Evolutionary conservation across 148 eudicot genomes (phyloP).

Genomic region (Agrostemma githago): DNA sequence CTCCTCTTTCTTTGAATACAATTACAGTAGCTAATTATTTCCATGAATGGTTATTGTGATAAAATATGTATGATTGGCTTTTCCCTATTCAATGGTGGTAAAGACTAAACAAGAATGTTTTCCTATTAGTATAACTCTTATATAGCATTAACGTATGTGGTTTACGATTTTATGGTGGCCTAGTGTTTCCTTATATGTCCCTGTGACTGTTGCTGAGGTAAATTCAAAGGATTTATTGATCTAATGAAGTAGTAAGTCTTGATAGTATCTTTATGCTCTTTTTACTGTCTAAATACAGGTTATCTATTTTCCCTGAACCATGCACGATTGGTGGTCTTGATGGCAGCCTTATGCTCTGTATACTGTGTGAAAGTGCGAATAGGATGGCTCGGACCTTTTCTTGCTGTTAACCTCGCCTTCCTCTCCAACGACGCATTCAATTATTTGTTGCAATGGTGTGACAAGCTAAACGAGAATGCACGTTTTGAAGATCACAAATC

Average conservation of each 20-base stretch:
- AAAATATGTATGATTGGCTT: not conserved
- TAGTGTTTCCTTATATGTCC: not conserved
- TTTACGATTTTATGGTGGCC: not conserved
- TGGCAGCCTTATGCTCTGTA: constrained; percentile 69
- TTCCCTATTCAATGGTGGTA: not conserved
- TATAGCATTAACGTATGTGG: not conserved
- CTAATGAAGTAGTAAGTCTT: not conserved
- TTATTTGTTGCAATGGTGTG: constrained; percentile 84
- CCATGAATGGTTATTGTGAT: too few species aligned
- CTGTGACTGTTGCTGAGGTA: constrained; percentile 3
- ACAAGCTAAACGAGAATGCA: constrained; percentile 67
- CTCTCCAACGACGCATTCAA: constrained; percentile 68
- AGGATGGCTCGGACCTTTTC: constrained; percentile 83
- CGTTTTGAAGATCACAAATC: constrained; percentile 72
- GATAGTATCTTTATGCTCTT: not conserved
- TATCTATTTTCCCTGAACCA: constrained; percentile 91
- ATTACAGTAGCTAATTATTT: not conserved
- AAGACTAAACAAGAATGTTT: not conserved
- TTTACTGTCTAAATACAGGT: constrained; percentile 45
- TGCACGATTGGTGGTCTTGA: constrained; percentile 83
- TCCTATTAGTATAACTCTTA: not conserved
- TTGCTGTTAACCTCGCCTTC: constrained; percentile 82
- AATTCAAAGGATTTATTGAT: not conserved
- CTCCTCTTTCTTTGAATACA: not conserved
- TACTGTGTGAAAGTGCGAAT: constrained; percentile 78